These are phyloP conservation scores for Aureobasidium sp. DNA, from an alignment of 2,329 filamentous ascomycete genomes.

Conservation along the genomic window DNA sequence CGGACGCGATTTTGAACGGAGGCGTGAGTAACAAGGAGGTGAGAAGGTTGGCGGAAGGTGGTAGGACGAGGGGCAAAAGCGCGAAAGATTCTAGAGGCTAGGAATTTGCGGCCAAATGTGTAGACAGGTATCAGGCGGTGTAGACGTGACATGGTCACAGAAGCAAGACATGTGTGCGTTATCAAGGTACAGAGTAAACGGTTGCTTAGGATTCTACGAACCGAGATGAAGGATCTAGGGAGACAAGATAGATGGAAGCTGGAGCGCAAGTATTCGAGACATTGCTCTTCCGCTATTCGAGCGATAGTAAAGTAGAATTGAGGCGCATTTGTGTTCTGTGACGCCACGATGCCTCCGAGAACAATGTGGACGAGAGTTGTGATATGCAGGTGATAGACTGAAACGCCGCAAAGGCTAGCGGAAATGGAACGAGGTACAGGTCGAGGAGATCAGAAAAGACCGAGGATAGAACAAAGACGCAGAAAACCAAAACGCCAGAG, in stretches of 20 bases:
- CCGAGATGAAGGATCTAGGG: background rate
- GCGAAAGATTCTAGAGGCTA: background rate
- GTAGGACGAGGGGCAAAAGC: constrained; percentile 11
- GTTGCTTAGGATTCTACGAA: background rate
- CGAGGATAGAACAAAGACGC: background rate
- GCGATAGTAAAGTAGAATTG: background rate
- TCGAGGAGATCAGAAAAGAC: background rate
- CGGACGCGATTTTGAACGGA: constrained; percentile 32
- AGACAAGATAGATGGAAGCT: background rate
- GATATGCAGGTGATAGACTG: background rate
- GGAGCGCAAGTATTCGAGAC: background rate
- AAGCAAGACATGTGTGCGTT: background rate
- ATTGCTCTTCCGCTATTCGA: background rate
- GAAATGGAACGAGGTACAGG: background rate
- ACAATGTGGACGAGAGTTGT: background rate
- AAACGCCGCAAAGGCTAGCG: background rate
- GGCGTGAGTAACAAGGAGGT: constrained; percentile 29
- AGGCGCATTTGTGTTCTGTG: background rate
- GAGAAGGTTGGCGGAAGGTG: constrained; percentile 25
- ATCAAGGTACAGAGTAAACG: too few species aligned
- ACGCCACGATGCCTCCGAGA: background rate
- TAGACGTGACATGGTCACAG: background rate
- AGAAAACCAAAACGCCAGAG: background rate
- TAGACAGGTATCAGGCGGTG: background rate
- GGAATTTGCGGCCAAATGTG: too few species aligned